Evolutionary conservation across 495 filamentous ascomycete species (phyloP), one percentile per base, ranked within the genome.

Genomic region (Hyphodiscus hymeniophilus): DNA sequence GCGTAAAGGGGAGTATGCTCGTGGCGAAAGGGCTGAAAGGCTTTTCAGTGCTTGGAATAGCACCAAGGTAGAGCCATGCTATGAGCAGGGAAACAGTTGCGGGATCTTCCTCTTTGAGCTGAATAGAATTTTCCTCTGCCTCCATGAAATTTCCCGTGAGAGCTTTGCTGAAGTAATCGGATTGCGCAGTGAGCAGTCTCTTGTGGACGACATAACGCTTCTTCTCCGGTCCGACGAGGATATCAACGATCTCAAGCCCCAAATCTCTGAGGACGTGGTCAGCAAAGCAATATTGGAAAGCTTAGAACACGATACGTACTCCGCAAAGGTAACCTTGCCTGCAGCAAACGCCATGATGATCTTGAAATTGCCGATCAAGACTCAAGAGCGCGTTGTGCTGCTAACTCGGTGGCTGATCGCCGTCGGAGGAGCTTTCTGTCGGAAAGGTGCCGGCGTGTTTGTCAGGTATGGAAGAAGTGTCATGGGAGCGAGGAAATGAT

Each of bases 101-200:
- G 3, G 49, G 15, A 28, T 38, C 28, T 4, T 55, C 47, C 8
- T 53, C 50, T 13, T 23, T 26, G 13, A 57, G 21, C n/a, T 50
- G 17, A 7, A 59, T 50, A n/a, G 33, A 41, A 13, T 49, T 40
- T 15, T 47, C 47, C 26, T 50, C 30, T 13, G 45, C 46, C 33
- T 58, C 51, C 35, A 47, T 51, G 40, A 55, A 58, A 22, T n/a
- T 30, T n/a, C 53, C 44, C 12, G 50, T 50, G 11, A 59, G 30
- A 3, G 53, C 50, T 5, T 45, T 48, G 1, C 45, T 16, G 34
- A 59, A 59, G 42, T 53, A 59, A 7, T 12, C 8, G 4, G 56
- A 49, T 16, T 47, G 42, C 16, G 34, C 17, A 11, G 34, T 51
- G 16, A 58, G 41, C 12, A 55, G 42, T 16, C 34, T 42, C 17